Percentiles rank a stretch among this genome's conserved stretches.
phyloP scores from a whole-genome alignment of 129 eudicot genomes.

The Solidago caesia region DNA sequence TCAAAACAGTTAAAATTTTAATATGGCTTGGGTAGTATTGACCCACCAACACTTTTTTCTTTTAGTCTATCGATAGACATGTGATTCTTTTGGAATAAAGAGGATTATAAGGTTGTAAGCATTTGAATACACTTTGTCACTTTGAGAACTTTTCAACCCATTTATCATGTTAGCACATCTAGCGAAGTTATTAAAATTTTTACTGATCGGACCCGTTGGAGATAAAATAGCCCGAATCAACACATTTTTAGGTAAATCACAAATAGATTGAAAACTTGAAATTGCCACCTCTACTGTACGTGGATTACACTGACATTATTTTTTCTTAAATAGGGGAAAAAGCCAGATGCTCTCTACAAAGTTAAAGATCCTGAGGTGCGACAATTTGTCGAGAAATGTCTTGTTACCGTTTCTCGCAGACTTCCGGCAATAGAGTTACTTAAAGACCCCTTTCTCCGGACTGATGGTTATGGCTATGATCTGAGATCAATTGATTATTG shows the following conservation, averaged over 20 bases:
- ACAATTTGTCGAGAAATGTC: conserved; percentile 77
- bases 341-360: conserved; percentile 73
- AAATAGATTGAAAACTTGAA: too few relatives aligned
- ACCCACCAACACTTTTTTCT: not conserved
- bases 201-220: not conserved
- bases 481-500: conserved; percentile 43
- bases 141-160: not conserved
- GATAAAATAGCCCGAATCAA: not conserved
- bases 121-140: conserved; percentile 8
- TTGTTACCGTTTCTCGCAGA: conserved; percentile 72
- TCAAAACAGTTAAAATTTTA: not conserved
- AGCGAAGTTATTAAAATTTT: not conserved
- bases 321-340: conserved; percentile 58
- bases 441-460: conserved; percentile 78
- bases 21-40: not conserved
- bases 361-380: conserved; percentile 78
- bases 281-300: not conserved
- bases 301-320: conserved; percentile 12
- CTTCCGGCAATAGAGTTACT: conserved; percentile 77
- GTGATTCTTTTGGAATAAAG: too few relatives aligned
- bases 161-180: not conserved
- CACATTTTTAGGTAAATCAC: not conserved
- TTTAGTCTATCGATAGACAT: not conserved
- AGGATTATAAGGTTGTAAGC: conserved; percentile 3
- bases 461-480: conserved; percentile 50